Evolutionary conservation across 345 rosid genomes (phyloP), one percentile per base, ranked within the genome.

Genomic region (Hevea brasiliensis): DNA sequence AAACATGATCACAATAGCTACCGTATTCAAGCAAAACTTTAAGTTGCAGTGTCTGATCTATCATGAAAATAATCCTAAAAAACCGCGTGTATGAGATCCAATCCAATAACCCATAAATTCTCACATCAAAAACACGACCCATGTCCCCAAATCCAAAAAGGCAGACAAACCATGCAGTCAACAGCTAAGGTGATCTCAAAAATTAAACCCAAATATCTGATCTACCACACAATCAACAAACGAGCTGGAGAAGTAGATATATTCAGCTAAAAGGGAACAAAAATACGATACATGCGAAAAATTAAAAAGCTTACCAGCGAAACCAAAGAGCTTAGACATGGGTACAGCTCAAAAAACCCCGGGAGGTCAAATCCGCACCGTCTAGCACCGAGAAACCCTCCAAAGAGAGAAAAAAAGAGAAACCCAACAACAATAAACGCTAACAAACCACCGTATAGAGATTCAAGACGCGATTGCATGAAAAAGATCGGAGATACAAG

Each of bases 321-420:
- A 79, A 50, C 81, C 78, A 72, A 84, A 76, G 92, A 96, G 75
- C 81, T 90, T 85, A 74, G 99, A 84, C 99, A 96, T 96, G 82
- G 62, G 74, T 72, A 35, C 50, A 79, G 89, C 88, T 79, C 75
- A 76, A 83, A 82, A 86, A 80, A 77, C 76, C 79, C 79, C 53
- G 82, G 72, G 79, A 87, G 84, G 81, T 50, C 23, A 74, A 83
- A 82, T 73, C 68, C 72, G 72, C 82, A 76, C 70, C 71, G 85
- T 20, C 61, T n/a, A 71, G 26, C 77, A 58, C 83, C 86, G 75
- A 72, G 79, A 84, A 92, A 88, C 88, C 87, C 87, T 81, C 94
- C 85, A 81, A 84, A 84, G 92, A 85, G 90, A 88, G 96, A 83
- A 86, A 92, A 91, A 92, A 87, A 70, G 76, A 89, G 76, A 81